Percentiles rank a stretch among this genome's conserved stretches.
Conservation (phyloP, 2,329 filamentous ascomycete species). For the Claviceps digitariae region DNA sequence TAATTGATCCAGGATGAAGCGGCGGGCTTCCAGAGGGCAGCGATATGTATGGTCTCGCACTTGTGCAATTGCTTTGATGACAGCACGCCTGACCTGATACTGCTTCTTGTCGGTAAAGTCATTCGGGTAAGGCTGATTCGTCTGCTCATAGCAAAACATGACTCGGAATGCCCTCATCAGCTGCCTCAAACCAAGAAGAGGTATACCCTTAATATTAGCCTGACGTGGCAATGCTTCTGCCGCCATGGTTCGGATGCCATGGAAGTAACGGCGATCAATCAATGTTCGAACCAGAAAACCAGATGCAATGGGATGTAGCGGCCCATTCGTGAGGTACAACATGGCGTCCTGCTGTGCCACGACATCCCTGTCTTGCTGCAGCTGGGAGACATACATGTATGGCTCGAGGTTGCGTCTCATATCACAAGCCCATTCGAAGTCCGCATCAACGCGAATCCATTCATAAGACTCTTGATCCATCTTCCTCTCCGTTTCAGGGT, state of each 20-base stretch:
- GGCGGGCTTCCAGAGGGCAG: conserved; percentile 65
- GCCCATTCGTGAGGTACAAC: conserved; percentile 54
- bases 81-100: conserved; percentile 74
- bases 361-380: conserved; percentile 94
- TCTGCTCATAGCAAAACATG: conserved; percentile 72
- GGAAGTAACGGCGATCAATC: conserved; percentile 84
- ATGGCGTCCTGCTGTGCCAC: conserved; percentile 73
- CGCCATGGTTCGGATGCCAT: conserved; percentile 81
- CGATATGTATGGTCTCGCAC: conserved; percentile 62
- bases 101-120: conserved; percentile 79
- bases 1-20: conserved; percentile 78
- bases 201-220: conserved; percentile 48
- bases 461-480: conserved; percentile 98
- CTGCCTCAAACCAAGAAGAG: conserved; percentile 71
- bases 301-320: conserved; percentile 68
- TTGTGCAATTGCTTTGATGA: conserved; percentile 66
- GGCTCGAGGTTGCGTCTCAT: conserved; percentile 71
- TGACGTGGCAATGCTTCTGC: conserved; percentile 66
- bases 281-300: conserved; percentile 82
- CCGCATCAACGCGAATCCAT: conserved; percentile 95
- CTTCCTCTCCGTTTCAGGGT: conserved; percentile 69
- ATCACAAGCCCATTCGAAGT: conserved; percentile 94
- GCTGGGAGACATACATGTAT: conserved; percentile 96
- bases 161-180: conserved; percentile 76
- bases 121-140: conserved; percentile 71